Conservation (phyloP, 2,329 filamentous ascomycete species). For the Tolypocladium inflatum region DNA sequence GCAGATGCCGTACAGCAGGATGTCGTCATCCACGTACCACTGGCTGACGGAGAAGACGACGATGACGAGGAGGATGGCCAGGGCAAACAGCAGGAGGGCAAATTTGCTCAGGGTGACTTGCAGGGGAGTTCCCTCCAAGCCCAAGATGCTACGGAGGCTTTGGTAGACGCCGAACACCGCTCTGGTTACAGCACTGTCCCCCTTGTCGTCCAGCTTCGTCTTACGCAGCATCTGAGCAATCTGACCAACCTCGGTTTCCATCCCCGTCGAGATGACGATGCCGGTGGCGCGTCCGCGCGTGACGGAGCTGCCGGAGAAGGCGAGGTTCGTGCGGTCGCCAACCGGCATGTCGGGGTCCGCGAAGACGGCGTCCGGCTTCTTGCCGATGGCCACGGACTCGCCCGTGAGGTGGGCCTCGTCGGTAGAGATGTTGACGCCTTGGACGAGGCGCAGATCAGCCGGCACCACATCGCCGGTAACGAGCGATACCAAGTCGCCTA, state of each 20-base stretch:
- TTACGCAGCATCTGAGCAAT: slow-evolving; percentile 62
- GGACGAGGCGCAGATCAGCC: slow-evolving; percentile 55
- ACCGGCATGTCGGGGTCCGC: slow-evolving; percentile 46
- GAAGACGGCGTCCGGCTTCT: slow-evolving; percentile 49
- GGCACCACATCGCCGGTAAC: slow-evolving; percentile 60
- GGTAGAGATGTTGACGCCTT: slow-evolving; percentile 64
- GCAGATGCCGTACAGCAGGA: slow-evolving; percentile 52
- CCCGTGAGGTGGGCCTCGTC: slow-evolving; percentile 69
- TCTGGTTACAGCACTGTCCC: slow-evolving; percentile 31
- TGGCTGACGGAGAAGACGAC: slow-evolving; percentile 52
- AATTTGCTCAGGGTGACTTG: slow-evolving; percentile 81
- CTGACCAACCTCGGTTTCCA: slow-evolving; percentile 66
- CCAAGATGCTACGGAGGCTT: slow-evolving; percentile 45
- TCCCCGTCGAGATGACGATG: slow-evolving; percentile 60
- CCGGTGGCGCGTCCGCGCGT: slow-evolving; percentile 61
- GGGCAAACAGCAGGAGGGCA: slow-evolving; percentile 68
- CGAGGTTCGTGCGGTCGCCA: slow-evolving; percentile 62
- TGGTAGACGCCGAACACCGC: slow-evolving; percentile 33
- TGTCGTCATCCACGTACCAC: slow-evolving; percentile 44
- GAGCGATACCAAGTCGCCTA: slow-evolving; percentile 55
- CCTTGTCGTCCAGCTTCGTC: slow-evolving; percentile 34
- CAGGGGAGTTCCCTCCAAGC: slow-evolving; percentile 67
- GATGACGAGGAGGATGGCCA: slow-evolving; percentile 53
- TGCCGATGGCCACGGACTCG: slow-evolving; percentile 60
- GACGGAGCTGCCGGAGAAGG: slow-evolving; percentile 63